A percentile compares a stretch with the other conserved stretches of the same genome.
These are phyloP conservation scores for Phytophthora sansomeana DNA, from an alignment of 352 stramenopile species.

Conservation along the genomic window DNA sequence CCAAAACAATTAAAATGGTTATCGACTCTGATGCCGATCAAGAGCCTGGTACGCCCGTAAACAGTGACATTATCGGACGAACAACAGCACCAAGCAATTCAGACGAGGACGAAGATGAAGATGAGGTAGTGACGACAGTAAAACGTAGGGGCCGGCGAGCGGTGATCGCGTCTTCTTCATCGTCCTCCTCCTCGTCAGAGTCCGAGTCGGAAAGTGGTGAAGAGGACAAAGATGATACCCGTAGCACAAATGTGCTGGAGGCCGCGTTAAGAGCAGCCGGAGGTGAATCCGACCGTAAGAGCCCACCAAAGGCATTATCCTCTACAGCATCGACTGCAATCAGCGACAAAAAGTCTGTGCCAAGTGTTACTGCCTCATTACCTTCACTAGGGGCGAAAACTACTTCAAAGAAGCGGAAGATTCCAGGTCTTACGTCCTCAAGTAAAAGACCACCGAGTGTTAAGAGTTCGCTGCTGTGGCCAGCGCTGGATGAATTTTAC, in stretches of 20 bases:
- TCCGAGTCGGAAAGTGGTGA: conserved; percentile 46
- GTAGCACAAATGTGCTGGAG: conserved; percentile 56
- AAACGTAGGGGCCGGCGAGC: conserved; percentile 23
- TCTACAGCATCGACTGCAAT: neutral
- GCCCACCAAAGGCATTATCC: neutral
- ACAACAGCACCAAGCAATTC: conserved; percentile 32
- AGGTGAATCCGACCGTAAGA: conserved; percentile 16
- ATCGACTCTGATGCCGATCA: neutral
- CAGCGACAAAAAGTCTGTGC: neutral
- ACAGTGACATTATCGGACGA: conserved; percentile 28
- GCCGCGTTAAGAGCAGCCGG: conserved; percentile 60
- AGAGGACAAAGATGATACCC: conserved; percentile 4
- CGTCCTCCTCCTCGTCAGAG: conserved; percentile 43
- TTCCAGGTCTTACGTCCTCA: conserved; percentile 4
- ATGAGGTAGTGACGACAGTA: conserved; percentile 20
- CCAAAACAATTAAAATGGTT: conserved; percentile 1
- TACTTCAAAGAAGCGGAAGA: conserved; percentile 32
- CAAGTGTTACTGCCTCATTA: neutral
- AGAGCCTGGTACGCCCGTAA: conserved; percentile 12
- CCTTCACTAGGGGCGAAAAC: conserved; percentile 14
- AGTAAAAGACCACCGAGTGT: conserved; percentile 33
- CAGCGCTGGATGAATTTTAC: conserved; percentile 79
- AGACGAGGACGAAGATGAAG: conserved; percentile 34
- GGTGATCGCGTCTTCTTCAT: conserved; percentile 16
- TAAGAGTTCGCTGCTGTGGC: conserved; percentile 76